These are phyloP conservation scores for Aspergillus hiratsukae DNA, from an alignment of 2,329 filamentous ascomycete genomes.

Conservation along the genomic window DNA sequence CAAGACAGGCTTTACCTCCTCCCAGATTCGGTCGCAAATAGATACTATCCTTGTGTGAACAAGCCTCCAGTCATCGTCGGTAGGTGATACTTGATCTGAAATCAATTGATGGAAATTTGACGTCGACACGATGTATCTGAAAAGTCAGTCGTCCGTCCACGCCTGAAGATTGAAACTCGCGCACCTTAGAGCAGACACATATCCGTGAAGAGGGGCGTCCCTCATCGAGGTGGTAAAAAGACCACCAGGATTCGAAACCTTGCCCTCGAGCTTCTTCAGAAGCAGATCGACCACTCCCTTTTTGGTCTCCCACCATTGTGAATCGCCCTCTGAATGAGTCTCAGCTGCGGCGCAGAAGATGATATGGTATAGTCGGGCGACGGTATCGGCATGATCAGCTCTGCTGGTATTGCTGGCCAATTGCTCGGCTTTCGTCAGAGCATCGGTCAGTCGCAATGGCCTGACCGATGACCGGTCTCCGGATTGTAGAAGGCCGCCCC, in stretches of 20 bases:
- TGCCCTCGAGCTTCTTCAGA: constrained; percentile 59
- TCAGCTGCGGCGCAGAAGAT: constrained; percentile 56
- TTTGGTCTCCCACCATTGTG: constrained; percentile 33
- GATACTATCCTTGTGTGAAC: constrained; percentile 50
- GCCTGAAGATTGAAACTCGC: constrained; percentile 6
- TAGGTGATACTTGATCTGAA: constrained; percentile 20
- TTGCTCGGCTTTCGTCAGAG: constrained; percentile 32
- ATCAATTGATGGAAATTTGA: constrained; percentile 32
- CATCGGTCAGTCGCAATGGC: constrained; percentile 25
- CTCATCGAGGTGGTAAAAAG: constrained; percentile 65
- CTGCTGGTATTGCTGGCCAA: constrained; percentile 60
- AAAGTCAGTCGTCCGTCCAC: neutral
- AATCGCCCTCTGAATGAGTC: constrained; percentile 18
- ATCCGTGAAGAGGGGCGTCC: constrained; percentile 63
- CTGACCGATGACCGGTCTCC: constrained; percentile 16
- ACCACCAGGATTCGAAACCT: constrained; percentile 57
- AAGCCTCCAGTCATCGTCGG: constrained; percentile 25
- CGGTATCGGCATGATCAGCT: constrained; percentile 88
- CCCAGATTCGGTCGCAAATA: constrained; percentile 69
- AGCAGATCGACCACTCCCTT: constrained; percentile 54
- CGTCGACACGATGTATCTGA: constrained; percentile 48
- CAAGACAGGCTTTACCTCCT: constrained; percentile 67
- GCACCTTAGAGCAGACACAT: constrained; percentile 63
- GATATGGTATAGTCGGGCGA: constrained; percentile 71
- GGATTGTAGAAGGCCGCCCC: constrained; percentile 9